Base-by-base conservation (phyloP, 805 yeast species). In the Torulaspora indica region DNA sequence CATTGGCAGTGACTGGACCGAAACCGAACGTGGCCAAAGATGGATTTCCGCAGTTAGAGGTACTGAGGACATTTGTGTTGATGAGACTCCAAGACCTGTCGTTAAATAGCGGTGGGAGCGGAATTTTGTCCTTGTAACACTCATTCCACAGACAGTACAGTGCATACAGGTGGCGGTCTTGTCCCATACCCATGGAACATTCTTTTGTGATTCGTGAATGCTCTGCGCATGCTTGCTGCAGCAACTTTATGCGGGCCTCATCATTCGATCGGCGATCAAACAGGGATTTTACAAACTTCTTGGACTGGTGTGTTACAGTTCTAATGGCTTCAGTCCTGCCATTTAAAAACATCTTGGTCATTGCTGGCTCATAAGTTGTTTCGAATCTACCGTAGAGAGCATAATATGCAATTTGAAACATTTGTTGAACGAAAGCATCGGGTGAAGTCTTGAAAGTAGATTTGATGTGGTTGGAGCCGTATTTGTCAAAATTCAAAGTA, bases 271-370 rank as follows among this genome's bases (percentile, higher is more conserved):
- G 73, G 39, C 77, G 72, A 57, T 86, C 93, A 61, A 91, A 85
- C 61, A 89, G 83, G 52, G 86, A 84, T 45, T 95, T 78, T 13
- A 87, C 95, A 68, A 88, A 89, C 36, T 76, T 72, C 58, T 85
- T 85, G 0, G 93, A 82, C 60, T 87, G 87, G 54, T 77, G 72
- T 5, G 91, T 80, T 4, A 89, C 96, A 0, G 95, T 77, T 57
- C 96, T 74, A 44, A 89, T 80, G 3, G 96, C 95, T 65, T 89
- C 97, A 1, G 97, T 89, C 63, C 97, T 76, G 8, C 96, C 97
- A 60, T 89, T 95, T 51, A 82, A 74, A 61, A 82, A 89, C 47
- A 71, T 72, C 64, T 89, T 89, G 3, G 96, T 90, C 97, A 89
- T 89, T 7, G 96, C 96, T 1, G 97, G 97, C 67, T 89, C 97